Evolutionary conservation across 352 stramenopile genomes (phyloP).

Genomic region (Globisporangium carolinianum): DNA sequence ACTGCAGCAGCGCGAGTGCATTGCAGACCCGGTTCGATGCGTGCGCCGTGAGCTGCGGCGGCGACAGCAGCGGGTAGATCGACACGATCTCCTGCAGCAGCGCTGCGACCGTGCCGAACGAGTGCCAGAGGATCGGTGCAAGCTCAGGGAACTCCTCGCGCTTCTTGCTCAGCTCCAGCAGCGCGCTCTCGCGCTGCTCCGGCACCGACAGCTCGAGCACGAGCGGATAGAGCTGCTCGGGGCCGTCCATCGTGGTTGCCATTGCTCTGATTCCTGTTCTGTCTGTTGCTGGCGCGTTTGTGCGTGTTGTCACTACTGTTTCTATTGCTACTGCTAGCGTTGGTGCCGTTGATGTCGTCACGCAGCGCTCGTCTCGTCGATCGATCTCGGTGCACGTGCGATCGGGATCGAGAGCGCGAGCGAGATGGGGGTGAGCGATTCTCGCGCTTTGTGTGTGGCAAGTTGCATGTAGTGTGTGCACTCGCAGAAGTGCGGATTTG

Average conservation of each 20-base stretch:
- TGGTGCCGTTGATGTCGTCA: background rate
- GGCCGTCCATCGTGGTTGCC: slow-evolving; percentile 21
- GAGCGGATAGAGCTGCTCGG: slow-evolving; percentile 82
- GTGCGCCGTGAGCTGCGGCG: slow-evolving; percentile 95
- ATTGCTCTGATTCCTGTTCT: background rate
- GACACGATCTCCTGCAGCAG: slow-evolving; percentile 98
- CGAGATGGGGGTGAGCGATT: background rate
- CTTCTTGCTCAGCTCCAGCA: slow-evolving; percentile 98
- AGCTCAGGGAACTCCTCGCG: slow-evolving; percentile 96
- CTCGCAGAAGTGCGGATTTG: background rate
- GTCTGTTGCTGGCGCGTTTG: too few species aligned
- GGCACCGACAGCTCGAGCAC: slow-evolving; percentile 92
- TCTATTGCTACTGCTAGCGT: too few species aligned
- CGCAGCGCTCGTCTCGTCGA: background rate
- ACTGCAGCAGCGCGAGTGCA: slow-evolving; percentile 96
- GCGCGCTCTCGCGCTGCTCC: slow-evolving; percentile 93
- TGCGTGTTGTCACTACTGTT: too few species aligned
- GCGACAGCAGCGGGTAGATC: slow-evolving; percentile 97
- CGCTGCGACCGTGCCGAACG: slow-evolving; percentile 94
- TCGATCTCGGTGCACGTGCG: background rate
- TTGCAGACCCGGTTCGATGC: slow-evolving; percentile 98
- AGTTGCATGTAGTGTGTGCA: background rate
- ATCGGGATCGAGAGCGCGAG: background rate
- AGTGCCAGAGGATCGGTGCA: slow-evolving; percentile 98
- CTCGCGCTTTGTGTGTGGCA: background rate